A percentile compares a stretch with the other conserved stretches of the same genome.
phyloP scores from a whole-genome alignment of 2,329 filamentous ascomycete species.

The Lachnellula occidentalis region DNA sequence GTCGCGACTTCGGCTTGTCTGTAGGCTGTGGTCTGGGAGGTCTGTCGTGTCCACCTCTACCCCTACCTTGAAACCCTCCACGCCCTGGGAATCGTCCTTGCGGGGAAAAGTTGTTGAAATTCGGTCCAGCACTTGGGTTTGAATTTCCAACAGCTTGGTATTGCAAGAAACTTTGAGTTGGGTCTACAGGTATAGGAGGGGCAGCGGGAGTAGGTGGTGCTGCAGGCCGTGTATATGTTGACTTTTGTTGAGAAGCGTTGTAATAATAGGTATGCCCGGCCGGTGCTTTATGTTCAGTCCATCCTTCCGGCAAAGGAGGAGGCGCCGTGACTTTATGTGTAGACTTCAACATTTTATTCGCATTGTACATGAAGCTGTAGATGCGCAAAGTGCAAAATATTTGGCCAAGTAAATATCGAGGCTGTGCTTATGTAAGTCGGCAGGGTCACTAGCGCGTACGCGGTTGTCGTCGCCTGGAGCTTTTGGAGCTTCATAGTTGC shows the following conservation, averaged over 20 bases:
- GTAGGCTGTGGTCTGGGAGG: slow-evolving; percentile 54
- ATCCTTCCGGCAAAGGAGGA: slow-evolving; percentile 68
- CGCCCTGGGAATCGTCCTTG: slow-evolving; percentile 22
- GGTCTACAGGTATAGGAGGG: slow-evolving; percentile 24
- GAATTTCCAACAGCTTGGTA: slow-evolving; percentile 37
- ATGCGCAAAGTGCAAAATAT: slow-evolving; percentile 8
- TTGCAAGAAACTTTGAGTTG: slow-evolving; percentile 38
- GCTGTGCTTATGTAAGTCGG: neutral
- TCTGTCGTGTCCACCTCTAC: slow-evolving; percentile 50
- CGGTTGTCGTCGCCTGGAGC: slow-evolving; percentile 11
- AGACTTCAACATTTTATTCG: slow-evolving; percentile 60
- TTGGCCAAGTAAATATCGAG: neutral
- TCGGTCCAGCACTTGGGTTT: slow-evolving; percentile 32
- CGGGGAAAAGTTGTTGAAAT: slow-evolving; percentile 26
- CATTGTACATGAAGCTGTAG: slow-evolving; percentile 4
- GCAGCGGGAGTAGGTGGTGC: slow-evolving; percentile 25
- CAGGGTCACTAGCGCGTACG: slow-evolving; percentile 14
- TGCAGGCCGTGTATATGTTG: slow-evolving; percentile 77
- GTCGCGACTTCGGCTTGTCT: slow-evolving; percentile 77
- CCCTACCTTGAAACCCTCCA: slow-evolving; percentile 41
- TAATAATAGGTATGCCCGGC: slow-evolving; percentile 84
- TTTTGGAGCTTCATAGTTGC: slow-evolving; percentile 6
- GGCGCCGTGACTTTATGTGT: slow-evolving; percentile 58
- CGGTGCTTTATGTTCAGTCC: slow-evolving; percentile 91
- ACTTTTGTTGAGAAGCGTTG: slow-evolving; percentile 73